Base-by-base conservation (phyloP, 2,329 filamentous ascomycete genomes). In the Xylaria sp. region DNA sequence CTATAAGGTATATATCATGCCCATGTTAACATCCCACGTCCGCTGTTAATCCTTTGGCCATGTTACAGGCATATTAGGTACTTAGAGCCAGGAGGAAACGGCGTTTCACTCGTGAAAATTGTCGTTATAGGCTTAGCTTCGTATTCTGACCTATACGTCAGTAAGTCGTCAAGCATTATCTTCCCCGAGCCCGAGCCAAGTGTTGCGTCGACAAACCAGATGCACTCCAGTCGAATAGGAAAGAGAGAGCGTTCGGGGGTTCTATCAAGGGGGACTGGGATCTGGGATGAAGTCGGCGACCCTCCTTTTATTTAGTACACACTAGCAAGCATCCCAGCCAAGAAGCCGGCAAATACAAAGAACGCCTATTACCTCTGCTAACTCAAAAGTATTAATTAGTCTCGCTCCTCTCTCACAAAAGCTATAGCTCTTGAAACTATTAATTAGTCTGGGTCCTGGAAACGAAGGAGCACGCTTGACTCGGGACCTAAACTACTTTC, bases 231-330 rank as follows among this genome's bases (percentile, higher is more conserved):
- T 22, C 11, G 31, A 45, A 29, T 36, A 55, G 17, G 15, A 15
- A 50, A 39, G 15, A 39, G 17, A n/a, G 31, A 27, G 29, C 20
- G 27, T 20, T 55, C 53, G 38, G 31, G 31, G 53, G 59, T 15
- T 15, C 6, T 22, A n/a, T n/a, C 15, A 22, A 13, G 20, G 33
- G 53, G 27, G n/a, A 44, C 42, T 44, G 17, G 42, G 42, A 44
- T 44, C 50, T 38, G 45, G 51, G 51, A 61, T 63, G 33, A 63
- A 66, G 64, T 66, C 64, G 64, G 64, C 64, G 64, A 66, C 54
- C 59, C 64, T 39, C 27, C 47, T 22, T 49, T 42, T 38, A 38
- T 36, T 49, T 59, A 50, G 31, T 31, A 39, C 53, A 45, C 38
- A 47, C 58, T 51, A 65, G 55, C 50, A 25, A 55, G 39, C 25